Base-by-base conservation (phyloP, 2,329 filamentous ascomycete genomes). In the Cladosporium sp. region DNA sequence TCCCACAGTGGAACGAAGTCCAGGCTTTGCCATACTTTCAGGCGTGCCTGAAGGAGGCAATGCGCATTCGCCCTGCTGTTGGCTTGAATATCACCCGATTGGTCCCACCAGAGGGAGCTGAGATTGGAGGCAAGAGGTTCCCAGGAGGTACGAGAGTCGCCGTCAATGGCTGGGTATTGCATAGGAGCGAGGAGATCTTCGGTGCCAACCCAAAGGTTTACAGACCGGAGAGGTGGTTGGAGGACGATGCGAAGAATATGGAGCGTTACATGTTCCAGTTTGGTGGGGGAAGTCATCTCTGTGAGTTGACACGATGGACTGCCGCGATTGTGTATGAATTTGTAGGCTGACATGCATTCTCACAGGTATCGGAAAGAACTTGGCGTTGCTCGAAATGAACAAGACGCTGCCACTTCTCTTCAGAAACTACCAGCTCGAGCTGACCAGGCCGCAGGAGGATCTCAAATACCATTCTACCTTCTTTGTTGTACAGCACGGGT, bases 11-110 rank as follows among this genome's bases (percentile, higher is more conserved):
- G 66, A 65, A 56, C 20, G 74, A 92, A 72, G 81, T 80, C 49
- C 87, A 90, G 70, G 82, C 82, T 57, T 78, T 94, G 1, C 83
- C 84, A 0, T 94, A 92, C 70, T 83, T 94, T 6, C 88, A 92
- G 67, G 89, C 89, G 2, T 86, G 85, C 59, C 81, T 93, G 66
- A 89, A 92, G 68, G 90, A 94, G 72, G 84, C 87, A 4, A 89
- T 92, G 76, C 84, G 89, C 8, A 70, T 91, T 12, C 88, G 92
- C 69, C 89, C 90, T 0, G 88, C 89, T 0, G 82, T 87, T 0
- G 88, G 0, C 75, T 92, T 8, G 85, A 86, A 0, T 77, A 47
- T 89, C 92, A 73, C 82, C 89, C 61, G 81, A 0, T 63, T 75
- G 1, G 80, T 79, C 0, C 82, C 83, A 0, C 74, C 77, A 0